Base-by-base conservation (phyloP, 73 alveolate species). In the Vitrella brassicaformis region DNA sequence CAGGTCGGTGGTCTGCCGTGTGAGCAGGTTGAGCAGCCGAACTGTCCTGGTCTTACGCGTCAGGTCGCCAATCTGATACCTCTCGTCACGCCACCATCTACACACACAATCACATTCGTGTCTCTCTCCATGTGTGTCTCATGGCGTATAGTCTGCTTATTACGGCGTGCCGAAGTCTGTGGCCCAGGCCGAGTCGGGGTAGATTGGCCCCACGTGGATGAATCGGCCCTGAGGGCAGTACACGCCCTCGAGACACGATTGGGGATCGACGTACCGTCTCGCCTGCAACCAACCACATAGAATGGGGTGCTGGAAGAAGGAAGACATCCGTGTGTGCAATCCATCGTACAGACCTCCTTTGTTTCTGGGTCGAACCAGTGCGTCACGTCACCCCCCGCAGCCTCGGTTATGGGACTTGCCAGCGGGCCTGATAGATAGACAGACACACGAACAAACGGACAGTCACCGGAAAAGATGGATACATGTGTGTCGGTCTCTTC, bases 341-440 rank as follows among this genome's bases (percentile, higher is more conserved):
- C n/a, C n/a, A n/a, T 10, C 71, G 4, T 66, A 66, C 46, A 4
- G 47, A 78, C 85, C 73, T 82, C 93, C 79, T 80, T 77, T 68
- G 93, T 83, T 28, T 81, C 46, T 22, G 88, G 90, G 70, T 82
- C 90, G 47, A 87, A 87, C 93, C 93, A 87, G 75, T 87, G 93
- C 8, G 88, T 72, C 28, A 87, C 81, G 66, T 87, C 93, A 8
- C 88, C 81, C 28, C 93, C 93, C 27, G 93, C 93, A 31, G 87
- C 81, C 22, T 80, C 72, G 31, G 81, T 85, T 31, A 87, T 83
- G 27, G 93, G 93, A 25, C 81, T 88, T 78, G 84, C 73, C 71
- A 87, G 85, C 22, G 85, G 77, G 32, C 85, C 71, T 28, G 85
- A n/a, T n/a, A n/a, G n/a, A n/a, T n/a, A n/a, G n/a, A n/a, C n/a